phyloP scores from a whole-genome alignment of 2,329 filamentous ascomycete species.

The Colletotrichum gloeosporioides region DNA sequence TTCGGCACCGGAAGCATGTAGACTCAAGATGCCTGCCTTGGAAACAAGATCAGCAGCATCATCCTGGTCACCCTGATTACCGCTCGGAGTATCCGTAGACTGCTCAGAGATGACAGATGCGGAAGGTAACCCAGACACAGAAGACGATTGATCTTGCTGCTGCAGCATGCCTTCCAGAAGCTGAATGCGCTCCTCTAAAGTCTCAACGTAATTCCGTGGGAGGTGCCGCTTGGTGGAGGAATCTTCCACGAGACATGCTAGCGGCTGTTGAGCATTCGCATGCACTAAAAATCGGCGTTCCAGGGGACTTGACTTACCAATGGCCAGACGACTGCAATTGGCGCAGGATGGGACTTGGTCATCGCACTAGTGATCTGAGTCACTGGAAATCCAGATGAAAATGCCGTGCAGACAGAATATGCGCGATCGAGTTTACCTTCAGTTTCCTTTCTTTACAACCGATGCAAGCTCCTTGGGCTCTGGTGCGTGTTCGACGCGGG shows the following conservation, averaged over 20 bases:
- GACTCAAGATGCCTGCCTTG: not conserved
- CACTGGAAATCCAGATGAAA: not conserved
- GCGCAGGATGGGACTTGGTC: not conserved
- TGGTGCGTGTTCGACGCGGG: not conserved
- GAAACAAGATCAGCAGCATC: not conserved
- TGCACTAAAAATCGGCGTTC: not conserved
- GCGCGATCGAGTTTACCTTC: not conserved
- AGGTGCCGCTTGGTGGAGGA: slow-evolving; percentile 27
- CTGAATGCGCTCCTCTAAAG: slow-evolving; percentile 30
- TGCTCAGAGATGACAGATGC: not conserved
- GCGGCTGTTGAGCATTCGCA: not conserved
- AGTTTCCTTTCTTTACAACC: not conserved
- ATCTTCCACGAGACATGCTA: slow-evolving; percentile 30
- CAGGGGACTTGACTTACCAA: not conserved
- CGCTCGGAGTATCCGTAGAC: too few relatives aligned
- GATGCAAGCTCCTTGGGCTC: not conserved
- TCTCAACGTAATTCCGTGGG: slow-evolving; percentile 35
- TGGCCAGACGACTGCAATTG: not conserved
- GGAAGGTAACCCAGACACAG: not conserved
- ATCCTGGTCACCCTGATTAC: not conserved
- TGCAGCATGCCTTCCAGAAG: slow-evolving; percentile 24
- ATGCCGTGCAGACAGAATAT: not conserved
- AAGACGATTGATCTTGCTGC: not conserved
- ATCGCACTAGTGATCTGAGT: not conserved
- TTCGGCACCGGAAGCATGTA: slow-evolving; percentile 16